Conservation (phyloP, 1,139 yeast species). For the Blastobotrys buckinghamii region DNA sequence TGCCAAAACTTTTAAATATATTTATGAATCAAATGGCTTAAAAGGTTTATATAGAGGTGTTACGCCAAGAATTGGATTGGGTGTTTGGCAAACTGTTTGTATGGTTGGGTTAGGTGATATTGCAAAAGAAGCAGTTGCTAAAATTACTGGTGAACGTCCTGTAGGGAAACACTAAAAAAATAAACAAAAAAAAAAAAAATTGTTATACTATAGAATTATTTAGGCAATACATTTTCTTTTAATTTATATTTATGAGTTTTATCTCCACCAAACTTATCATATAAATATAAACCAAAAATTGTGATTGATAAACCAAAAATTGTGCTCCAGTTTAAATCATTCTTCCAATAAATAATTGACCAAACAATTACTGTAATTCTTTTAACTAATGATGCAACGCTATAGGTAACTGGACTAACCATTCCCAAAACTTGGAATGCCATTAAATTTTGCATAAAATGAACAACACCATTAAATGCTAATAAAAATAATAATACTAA, state of each 20-base stretch:
- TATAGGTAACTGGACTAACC: constrained; percentile 82
- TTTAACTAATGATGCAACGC: constrained; percentile 83
- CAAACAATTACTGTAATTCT: constrained; percentile 79
- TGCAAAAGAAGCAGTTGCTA: constrained; percentile 60
- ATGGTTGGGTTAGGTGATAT: constrained; percentile 99
- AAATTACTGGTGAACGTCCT: constrained; percentile 50
- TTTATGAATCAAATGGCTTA: constrained; percentile 74
- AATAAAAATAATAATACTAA: constrained; percentile 16
- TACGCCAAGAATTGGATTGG: constrained; percentile 91
- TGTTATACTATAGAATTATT: constrained; percentile 9
- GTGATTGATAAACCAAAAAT: constrained; percentile 68
- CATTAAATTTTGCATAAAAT: constrained; percentile 76
- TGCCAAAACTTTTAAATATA: constrained; percentile 70
- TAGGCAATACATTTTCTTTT: constrained; percentile 17
- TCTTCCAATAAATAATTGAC: constrained; percentile 74
- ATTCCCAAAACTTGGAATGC: constrained; percentile 87
- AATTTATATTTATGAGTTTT: constrained; percentile 16
- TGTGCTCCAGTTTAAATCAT: constrained; percentile 46
- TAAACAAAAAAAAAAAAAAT: neutral
- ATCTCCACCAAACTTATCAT: constrained; percentile 69
- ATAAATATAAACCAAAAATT: constrained; percentile 50
- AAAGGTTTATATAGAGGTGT: constrained; percentile 95
- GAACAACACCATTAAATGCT: constrained; percentile 59
- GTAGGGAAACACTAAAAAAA: constrained; percentile 38
- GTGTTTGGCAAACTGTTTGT: constrained; percentile 97